Evolutionary conservation across 768 basidiomycete species (phyloP).

Genomic region (Russula earlei): DNA sequence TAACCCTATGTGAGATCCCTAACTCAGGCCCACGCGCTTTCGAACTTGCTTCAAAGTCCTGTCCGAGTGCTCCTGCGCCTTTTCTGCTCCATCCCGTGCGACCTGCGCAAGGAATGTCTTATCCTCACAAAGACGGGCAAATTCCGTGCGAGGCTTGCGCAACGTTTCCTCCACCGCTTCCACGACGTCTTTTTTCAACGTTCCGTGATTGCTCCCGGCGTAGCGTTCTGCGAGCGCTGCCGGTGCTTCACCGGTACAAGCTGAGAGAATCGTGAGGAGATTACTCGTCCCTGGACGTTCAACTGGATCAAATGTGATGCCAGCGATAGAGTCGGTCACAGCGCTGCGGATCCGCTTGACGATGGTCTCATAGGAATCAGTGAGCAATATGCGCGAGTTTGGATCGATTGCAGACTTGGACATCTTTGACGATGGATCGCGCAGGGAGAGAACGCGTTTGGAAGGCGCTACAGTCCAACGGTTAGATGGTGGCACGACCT

Average conservation of each 20-base stretch:
- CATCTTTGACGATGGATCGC: slow-evolving; percentile 84
- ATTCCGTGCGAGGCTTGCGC: slow-evolving; percentile 59
- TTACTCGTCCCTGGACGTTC: slow-evolving; percentile 80
- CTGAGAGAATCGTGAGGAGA: slow-evolving; percentile 68
- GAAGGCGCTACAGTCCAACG: slow-evolving; percentile 48
- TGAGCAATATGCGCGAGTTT: slow-evolving; percentile 78
- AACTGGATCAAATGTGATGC: slow-evolving; percentile 73
- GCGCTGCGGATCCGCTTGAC: slow-evolving; percentile 64
- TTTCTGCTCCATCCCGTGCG: slow-evolving; percentile 51
- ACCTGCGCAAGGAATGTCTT: slow-evolving; percentile 50
- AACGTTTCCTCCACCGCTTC: slow-evolving; percentile 64
- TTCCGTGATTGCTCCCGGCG: slow-evolving; percentile 44
- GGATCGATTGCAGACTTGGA: slow-evolving; percentile 82
- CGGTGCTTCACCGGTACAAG: slow-evolving; percentile 48
- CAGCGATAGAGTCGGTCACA: slow-evolving; percentile 72
- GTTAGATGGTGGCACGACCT: background rate
- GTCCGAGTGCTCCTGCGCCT: slow-evolving; percentile 52
- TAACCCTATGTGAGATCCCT: background rate
- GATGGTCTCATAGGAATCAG: slow-evolving; percentile 57
- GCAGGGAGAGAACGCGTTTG: slow-evolving; percentile 76
- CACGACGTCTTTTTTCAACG: slow-evolving; percentile 65
- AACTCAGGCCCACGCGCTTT: slow-evolving; percentile 42
- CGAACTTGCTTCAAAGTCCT: slow-evolving; percentile 62
- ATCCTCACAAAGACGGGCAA: slow-evolving; percentile 53
- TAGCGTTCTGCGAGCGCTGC: slow-evolving; percentile 41